A percentile compares a stretch with the other conserved stretches of the same genome.
These are phyloP conservation scores for Auricularia cornea DNA, from an alignment of 768 basidiomycete genomes.

Conservation along the genomic window DNA sequence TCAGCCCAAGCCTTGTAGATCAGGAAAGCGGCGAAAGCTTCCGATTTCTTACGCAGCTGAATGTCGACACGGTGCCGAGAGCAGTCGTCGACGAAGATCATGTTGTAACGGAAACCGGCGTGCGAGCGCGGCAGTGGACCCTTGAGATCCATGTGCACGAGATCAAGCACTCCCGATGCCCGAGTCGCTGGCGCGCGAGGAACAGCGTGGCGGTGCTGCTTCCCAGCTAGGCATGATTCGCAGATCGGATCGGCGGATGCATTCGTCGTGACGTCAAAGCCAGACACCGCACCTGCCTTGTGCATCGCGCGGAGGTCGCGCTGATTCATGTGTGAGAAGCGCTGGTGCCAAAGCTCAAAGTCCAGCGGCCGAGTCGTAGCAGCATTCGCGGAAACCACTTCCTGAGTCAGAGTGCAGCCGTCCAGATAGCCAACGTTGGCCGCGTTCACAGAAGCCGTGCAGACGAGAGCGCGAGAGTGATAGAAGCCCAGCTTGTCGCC, in stretches of 20 bases:
- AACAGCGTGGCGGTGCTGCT: not conserved
- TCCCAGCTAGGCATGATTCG: not conserved
- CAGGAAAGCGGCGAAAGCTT: not conserved
- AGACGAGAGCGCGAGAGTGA: not conserved
- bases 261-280: not conserved
- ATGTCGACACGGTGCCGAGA: not conserved
- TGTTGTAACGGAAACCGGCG: not conserved
- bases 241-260: not conserved
- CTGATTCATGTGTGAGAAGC: not conserved
- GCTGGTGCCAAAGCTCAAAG: not conserved
- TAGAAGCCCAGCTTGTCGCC: not conserved
- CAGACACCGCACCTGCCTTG: not conserved
- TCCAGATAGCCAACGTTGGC: not conserved
- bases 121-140: not conserved
- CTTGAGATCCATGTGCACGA: not conserved
- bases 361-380: not conserved
- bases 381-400: not conserved
- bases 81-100: not conserved
- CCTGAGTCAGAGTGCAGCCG: not conserved
- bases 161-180: not conserved
- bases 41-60: not conserved
- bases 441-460: not conserved
- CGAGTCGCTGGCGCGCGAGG: not conserved
- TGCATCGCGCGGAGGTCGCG: not conserved
- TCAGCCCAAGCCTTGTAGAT: not conserved